Percentiles rank a stretch among this genome's conserved stretches.
These are phyloP conservation scores for Thielaviopsis ethacetica DNA, from an alignment of 2,329 filamentous ascomycete species.

Conservation along the genomic window DNA sequence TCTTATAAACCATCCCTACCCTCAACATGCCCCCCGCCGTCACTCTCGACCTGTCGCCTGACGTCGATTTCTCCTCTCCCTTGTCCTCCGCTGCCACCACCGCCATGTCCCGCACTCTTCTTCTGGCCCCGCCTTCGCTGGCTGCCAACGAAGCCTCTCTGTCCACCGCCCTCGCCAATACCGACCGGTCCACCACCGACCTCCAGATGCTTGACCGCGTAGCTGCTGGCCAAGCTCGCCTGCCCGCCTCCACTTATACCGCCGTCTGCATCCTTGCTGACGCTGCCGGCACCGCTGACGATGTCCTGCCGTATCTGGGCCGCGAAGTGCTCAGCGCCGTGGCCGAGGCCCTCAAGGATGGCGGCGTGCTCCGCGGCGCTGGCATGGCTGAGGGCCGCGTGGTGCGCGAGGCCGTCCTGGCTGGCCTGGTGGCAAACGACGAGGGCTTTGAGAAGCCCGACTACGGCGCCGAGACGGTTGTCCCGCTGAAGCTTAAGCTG, in stretches of 20 bases:
- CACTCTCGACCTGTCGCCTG: constrained; percentile 38
- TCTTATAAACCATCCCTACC: not conserved
- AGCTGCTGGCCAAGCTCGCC: constrained; percentile 59
- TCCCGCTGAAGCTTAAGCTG: constrained; percentile 29
- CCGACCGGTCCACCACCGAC: constrained; percentile 65
- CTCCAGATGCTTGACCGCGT: constrained; percentile 97
- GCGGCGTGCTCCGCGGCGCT: constrained; percentile 51
- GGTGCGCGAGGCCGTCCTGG: constrained; percentile 66
- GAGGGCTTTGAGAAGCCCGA: constrained; percentile 62
- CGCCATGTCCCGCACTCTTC: constrained; percentile 44
- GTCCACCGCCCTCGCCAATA: constrained; percentile 49
- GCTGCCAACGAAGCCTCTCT: constrained; percentile 71
- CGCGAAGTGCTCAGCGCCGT: constrained; percentile 53
- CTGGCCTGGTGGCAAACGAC: constrained; percentile 50
- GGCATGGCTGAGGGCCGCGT: constrained; percentile 34
- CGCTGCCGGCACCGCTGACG: constrained; percentile 45
- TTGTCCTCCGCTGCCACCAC: constrained; percentile 16
- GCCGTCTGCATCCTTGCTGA: constrained; percentile 71
- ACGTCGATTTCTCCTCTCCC: constrained; percentile 26
- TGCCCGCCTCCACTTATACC: constrained; percentile 68
- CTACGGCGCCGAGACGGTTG: constrained; percentile 33
- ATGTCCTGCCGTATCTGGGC: constrained; percentile 47
- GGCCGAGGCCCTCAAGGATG: constrained; percentile 52
- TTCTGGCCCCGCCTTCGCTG: constrained; percentile 81
- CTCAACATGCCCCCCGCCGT: constrained; percentile 33